phyloP scores from a whole-genome alignment of 1,139 yeast species.

The Candida albicans region DNA sequence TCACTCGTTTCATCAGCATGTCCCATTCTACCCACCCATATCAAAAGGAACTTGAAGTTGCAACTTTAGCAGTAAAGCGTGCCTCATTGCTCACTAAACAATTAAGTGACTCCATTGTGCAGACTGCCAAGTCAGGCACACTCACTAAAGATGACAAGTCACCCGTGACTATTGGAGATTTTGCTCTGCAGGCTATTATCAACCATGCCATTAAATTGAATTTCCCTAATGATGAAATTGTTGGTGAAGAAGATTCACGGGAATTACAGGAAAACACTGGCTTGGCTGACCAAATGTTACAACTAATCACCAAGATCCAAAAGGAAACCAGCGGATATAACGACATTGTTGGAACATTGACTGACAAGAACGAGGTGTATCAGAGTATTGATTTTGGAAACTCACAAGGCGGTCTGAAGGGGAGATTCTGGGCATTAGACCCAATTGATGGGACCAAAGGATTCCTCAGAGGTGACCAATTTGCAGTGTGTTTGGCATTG shows the following conservation, averaged over 20 bases:
- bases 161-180: slow-evolving; percentile 96
- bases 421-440: slow-evolving; percentile 95
- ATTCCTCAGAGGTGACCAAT: slow-evolving; percentile 91
- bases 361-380: slow-evolving; percentile 50
- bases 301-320: slow-evolving; percentile 51
- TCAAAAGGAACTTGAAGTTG: slow-evolving; percentile 65
- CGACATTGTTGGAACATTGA: slow-evolving; percentile 41
- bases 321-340: slow-evolving; percentile 24
- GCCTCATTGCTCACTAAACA: slow-evolving; percentile 78
- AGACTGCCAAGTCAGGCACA: slow-evolving; percentile 56
- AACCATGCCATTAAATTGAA: slow-evolving; percentile 76
- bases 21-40: slow-evolving; percentile 25
- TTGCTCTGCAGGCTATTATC: slow-evolving; percentile 92
- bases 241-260: slow-evolving; percentile 91
- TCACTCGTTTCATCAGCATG: slow-evolving; percentile 1
- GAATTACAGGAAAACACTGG: slow-evolving; percentile 52
- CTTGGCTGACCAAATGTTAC: slow-evolving; percentile 41
- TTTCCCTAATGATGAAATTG: slow-evolving; percentile 83
- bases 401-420: slow-evolving; percentile 71
- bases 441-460: slow-evolving; percentile 99
- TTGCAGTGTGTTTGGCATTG: slow-evolving; percentile 91
- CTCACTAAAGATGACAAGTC: slow-evolving; percentile 85
- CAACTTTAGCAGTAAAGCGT: slow-evolving; percentile 85
- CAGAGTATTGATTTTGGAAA: slow-evolving; percentile 76
- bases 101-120: slow-evolving; percentile 66